Percentiles rank a stretch among this genome's conserved stretches.
phyloP scores from a whole-genome alignment of 805 yeast species.

The Huiozyma naganishii region DNA sequence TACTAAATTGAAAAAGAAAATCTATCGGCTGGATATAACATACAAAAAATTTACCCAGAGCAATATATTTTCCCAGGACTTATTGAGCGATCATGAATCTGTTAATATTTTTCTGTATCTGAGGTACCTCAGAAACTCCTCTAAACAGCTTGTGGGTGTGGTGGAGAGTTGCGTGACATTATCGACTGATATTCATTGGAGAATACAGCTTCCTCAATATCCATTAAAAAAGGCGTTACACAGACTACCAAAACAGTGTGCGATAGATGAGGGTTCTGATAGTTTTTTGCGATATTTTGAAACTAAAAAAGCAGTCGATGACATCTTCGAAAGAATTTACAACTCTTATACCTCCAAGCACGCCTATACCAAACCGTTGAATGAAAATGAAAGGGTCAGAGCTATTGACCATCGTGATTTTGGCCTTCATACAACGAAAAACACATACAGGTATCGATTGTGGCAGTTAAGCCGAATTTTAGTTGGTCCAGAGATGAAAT shows the following conservation, averaged over 20 bases:
- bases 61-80: slow-evolving; percentile 27
- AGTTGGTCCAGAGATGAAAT: slow-evolving; percentile 32
- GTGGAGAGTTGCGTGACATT: slow-evolving; percentile 17
- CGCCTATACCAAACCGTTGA: slow-evolving; percentile 9
- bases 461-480: slow-evolving; percentile 31
- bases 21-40: slow-evolving; percentile 26
- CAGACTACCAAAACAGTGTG: slow-evolving; percentile 33
- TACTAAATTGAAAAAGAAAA: slow-evolving; percentile 19
- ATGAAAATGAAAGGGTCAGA: slow-evolving; percentile 12
- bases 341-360: slow-evolving; percentile 35
- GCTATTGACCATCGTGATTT: slow-evolving; percentile 36
- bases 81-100: slow-evolving; percentile 28
- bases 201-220: slow-evolving; percentile 29
- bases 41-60: slow-evolving; percentile 30
- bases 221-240: slow-evolving; percentile 32
- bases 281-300: slow-evolving; percentile 34
- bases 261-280: slow-evolving; percentile 38
- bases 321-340: slow-evolving; percentile 35
- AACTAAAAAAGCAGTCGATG: slow-evolving; percentile 35
- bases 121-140: slow-evolving; percentile 33
- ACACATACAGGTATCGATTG: slow-evolving; percentile 27
- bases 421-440: slow-evolving; percentile 30
- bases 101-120: slow-evolving; percentile 32
- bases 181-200: slow-evolving; percentile 26
- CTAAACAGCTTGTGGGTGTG: slow-evolving; percentile 27